These are phyloP conservation scores for Thalia dealbata DNA, from an alignment of 176 grass and related monocot species.

Conservation along the genomic window DNA sequence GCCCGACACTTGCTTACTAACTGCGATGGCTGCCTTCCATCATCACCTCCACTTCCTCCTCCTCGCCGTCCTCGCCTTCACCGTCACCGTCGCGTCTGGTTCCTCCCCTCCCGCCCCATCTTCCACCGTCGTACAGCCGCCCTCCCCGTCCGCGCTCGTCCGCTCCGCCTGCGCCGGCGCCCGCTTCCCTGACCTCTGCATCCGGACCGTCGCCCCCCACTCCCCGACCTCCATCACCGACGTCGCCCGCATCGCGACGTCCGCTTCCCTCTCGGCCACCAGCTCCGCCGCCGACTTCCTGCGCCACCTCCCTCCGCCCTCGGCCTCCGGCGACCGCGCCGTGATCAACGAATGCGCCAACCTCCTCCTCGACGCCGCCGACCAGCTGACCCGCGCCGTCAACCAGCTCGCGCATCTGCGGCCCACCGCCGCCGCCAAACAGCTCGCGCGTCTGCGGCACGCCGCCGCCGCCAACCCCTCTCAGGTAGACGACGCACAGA, in stretches of 20 bases:
- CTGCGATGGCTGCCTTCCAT: background rate
- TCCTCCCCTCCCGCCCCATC: background rate
- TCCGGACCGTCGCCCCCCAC: background rate
- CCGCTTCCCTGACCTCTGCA: constrained; percentile 6
- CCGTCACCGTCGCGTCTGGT: too few species aligned
- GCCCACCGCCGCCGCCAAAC: background rate
- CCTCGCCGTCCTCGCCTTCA: background rate
- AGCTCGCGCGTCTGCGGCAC: too few species aligned
- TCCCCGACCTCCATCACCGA: background rate
- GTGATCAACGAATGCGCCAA: background rate
- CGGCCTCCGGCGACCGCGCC: background rate
- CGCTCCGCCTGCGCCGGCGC: constrained; percentile 9
- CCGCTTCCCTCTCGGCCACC: constrained; percentile 4
- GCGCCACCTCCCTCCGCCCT: background rate
- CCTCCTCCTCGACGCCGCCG: background rate
- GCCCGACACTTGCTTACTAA: too few species aligned
- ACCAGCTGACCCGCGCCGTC: background rate
- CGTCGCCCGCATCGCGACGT: background rate
- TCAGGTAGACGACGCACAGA: constrained; percentile 14
- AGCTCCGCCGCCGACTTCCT: background rate
- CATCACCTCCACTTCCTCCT: background rate
- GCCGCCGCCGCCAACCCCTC: too few species aligned
- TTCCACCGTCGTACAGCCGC: too few species aligned
- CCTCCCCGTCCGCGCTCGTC: too few species aligned
- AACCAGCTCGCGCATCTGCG: background rate